Evolutionary conservation across 352 stramenopile species (phyloP).

Genomic region (Aphanomyces astaci): DNA sequence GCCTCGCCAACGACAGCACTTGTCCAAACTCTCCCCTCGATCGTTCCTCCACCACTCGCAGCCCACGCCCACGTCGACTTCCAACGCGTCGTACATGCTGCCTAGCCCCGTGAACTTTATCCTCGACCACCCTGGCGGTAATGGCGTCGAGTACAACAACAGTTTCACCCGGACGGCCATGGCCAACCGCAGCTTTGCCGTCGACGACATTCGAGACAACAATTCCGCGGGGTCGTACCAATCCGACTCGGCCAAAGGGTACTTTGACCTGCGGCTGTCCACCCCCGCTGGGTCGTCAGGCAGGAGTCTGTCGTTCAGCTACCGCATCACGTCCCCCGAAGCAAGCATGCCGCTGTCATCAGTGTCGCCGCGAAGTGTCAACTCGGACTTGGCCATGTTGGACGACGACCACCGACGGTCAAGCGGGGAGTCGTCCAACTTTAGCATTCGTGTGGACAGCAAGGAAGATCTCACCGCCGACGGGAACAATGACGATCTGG

Average conservation of each 20-base stretch:
- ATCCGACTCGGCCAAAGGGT: background rate
- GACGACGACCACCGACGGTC: background rate
- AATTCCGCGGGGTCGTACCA: background rate
- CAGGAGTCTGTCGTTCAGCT: background rate
- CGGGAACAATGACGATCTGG: background rate
- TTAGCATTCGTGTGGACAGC: background rate
- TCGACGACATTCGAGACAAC: background rate
- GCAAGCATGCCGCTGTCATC: background rate
- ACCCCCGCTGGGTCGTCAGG: background rate
- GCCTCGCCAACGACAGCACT: background rate
- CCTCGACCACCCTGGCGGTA: background rate
- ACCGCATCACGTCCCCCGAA: background rate
- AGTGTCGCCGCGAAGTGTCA: background rate
- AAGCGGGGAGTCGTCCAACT: constrained; percentile 3
- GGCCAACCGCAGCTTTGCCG: background rate
- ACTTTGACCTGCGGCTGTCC: background rate
- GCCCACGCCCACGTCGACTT: background rate
- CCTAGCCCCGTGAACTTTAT: background rate
- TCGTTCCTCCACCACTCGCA: background rate
- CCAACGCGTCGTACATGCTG: background rate
- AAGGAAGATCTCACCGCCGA: background rate
- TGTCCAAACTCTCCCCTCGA: background rate
- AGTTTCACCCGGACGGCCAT: background rate
- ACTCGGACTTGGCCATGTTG: background rate
- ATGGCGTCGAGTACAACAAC: background rate